Conservation (phyloP, 2,329 filamentous ascomycete species). For the Pseudomassariella vexata region DNA sequence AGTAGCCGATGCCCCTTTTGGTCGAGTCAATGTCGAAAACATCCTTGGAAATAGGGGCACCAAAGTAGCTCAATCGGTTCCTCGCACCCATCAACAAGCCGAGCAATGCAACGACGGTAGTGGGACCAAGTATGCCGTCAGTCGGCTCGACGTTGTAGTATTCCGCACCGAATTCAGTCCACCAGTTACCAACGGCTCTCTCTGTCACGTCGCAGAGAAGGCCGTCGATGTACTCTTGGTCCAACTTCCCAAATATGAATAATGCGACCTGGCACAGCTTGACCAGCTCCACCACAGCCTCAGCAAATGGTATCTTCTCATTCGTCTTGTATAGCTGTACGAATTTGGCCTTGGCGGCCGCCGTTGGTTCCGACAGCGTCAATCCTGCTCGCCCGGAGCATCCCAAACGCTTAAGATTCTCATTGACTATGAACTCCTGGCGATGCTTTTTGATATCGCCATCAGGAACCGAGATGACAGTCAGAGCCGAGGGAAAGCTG, state of each 20-base stretch:
- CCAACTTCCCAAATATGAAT: conserved; percentile 79
- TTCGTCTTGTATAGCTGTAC: conserved; percentile 83
- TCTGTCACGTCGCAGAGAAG: conserved; percentile 92
- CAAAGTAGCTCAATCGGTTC: conserved; percentile 80
- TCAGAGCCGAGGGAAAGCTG: conserved; percentile 84
- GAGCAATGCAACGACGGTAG: conserved; percentile 80
- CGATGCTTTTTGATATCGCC: conserved; percentile 78
- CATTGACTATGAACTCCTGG: conserved; percentile 86
- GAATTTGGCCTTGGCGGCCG: conserved; percentile 85
- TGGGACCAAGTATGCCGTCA: conserved; percentile 88
- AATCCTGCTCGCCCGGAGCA: conserved; percentile 88
- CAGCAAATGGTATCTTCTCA: conserved; percentile 71
- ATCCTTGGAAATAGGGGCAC: conserved; percentile 82
- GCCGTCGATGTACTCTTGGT: conserved; percentile 86
- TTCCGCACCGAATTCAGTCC: conserved; percentile 87
- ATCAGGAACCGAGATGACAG: conserved; percentile 83
- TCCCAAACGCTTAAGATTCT: conserved; percentile 84
- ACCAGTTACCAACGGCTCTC: conserved; percentile 87
- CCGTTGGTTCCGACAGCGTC: conserved; percentile 69
- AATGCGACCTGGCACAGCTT: conserved; percentile 88
- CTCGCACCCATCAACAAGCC: conserved; percentile 85
- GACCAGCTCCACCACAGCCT: conserved; percentile 80
- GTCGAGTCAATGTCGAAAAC: conserved; percentile 80
- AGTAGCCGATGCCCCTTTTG: conserved; percentile 78
- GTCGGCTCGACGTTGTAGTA: conserved; percentile 89